phyloP scores from a whole-genome alignment of 2,329 filamentous ascomycete species.

The Huntiella bhutanensis region DNA sequence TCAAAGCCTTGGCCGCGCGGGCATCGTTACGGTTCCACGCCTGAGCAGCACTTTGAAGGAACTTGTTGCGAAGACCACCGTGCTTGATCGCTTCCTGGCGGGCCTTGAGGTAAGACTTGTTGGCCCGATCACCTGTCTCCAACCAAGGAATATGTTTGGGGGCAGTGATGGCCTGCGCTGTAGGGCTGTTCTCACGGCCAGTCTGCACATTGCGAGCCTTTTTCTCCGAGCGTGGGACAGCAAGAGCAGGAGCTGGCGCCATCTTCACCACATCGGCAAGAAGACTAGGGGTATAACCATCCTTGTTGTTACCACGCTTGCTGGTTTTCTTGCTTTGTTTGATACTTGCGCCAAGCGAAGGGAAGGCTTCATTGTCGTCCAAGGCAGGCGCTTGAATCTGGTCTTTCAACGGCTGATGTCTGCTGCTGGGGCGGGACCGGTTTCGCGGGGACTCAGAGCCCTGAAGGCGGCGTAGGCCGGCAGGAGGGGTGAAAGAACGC shows the following conservation, averaged over 20 bases:
- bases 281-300: conserved; percentile 51
- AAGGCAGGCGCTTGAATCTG: conserved; percentile 42
- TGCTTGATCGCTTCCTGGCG: conserved; percentile 94
- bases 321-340: conserved; percentile 82
- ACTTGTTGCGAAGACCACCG: conserved; percentile 89
- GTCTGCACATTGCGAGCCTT: conserved; percentile 42
- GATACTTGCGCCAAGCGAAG: conserved; percentile 54
- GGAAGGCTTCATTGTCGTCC: conserved; percentile 91
- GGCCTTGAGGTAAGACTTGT: conserved; percentile 87
- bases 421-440: conserved; percentile 68
- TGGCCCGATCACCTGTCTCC: conserved; percentile 77
- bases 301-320: conserved; percentile 71
- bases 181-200: conserved; percentile 56
- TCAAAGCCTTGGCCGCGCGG: conserved; percentile 83
- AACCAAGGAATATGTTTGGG: conserved; percentile 93
- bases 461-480: conserved; percentile 47
- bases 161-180: conserved; percentile 65
- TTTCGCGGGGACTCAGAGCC: conserved; percentile 45
- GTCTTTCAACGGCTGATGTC: conserved; percentile 40
- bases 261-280: conserved; percentile 90
- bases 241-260: conserved; percentile 65
- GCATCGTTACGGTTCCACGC: conserved; percentile 98
- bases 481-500: conserved; percentile 42
- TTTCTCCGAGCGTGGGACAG: conserved; percentile 42
- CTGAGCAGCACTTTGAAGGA: conserved; percentile 88